Evolutionary conservation across 2,329 filamentous ascomycete genomes (phyloP).

Genomic region (Graphium sp.): DNA sequence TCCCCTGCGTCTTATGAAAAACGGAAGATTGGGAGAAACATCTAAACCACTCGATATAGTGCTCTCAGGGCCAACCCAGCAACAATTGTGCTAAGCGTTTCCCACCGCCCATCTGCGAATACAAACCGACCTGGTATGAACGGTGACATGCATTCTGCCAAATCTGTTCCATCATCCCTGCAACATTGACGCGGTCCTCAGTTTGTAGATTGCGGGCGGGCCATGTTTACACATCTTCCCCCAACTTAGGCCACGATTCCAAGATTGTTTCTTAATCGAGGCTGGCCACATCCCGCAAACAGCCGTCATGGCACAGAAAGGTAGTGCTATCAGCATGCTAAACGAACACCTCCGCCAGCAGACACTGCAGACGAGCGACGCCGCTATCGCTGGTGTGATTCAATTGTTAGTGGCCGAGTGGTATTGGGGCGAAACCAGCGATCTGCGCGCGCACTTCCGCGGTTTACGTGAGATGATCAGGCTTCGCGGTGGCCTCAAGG

Average conservation of each 20-base stretch:
- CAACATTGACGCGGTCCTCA: too few relatives aligned
- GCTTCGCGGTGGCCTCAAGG: constrained; percentile 25
- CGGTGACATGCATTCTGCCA: too few relatives aligned
- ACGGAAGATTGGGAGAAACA: too few relatives aligned
- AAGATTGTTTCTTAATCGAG: constrained; percentile 34
- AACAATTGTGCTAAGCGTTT: constrained; percentile 34
- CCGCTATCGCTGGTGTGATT: constrained; percentile 26
- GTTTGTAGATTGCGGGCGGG: too few relatives aligned
- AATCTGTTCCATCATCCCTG: too few relatives aligned
- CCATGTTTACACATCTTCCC: too few relatives aligned
- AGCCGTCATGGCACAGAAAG: constrained; percentile 23
- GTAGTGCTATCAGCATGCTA: constrained; percentile 23
- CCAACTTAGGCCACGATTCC: too few relatives aligned
- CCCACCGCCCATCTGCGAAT: constrained; percentile 32
- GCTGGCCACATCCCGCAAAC: constrained; percentile 26
- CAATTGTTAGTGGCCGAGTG: constrained; percentile 34
- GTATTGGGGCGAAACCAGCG: constrained; percentile 31
- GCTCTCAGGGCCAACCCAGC: constrained; percentile 35
- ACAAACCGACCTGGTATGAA: constrained; percentile 15
- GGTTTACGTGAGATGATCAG: constrained; percentile 30
- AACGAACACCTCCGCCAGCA: constrained; percentile 25
- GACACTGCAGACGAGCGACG: constrained; percentile 20
- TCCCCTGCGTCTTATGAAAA: too few relatives aligned
- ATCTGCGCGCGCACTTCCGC: constrained; percentile 25
- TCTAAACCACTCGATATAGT: too few relatives aligned